phyloP scores from a whole-genome alignment of 257 asterid species.

The Rubia yunnanensis region DNA sequence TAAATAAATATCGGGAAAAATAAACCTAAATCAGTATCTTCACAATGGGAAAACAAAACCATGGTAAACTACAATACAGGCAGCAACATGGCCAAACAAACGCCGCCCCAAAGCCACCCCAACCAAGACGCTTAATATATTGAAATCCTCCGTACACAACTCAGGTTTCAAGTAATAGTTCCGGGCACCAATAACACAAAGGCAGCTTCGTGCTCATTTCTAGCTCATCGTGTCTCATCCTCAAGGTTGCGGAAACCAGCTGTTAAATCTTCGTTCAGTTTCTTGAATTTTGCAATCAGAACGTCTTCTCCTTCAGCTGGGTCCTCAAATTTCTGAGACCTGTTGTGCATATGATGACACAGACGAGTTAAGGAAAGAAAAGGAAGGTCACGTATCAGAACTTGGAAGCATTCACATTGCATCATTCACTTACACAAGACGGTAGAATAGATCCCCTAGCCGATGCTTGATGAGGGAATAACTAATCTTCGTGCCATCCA shows the following conservation, averaged over 20 bases:
- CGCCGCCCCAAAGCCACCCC: not conserved
- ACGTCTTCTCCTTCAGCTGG: constrained; percentile 96
- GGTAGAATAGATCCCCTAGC: constrained; percentile 85
- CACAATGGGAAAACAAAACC: not conserved
- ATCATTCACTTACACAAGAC: constrained; percentile 72
- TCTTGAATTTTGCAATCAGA: constrained; percentile 65
- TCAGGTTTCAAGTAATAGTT: not conserved
- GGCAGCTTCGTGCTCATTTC: not conserved
- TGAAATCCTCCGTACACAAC: not conserved
- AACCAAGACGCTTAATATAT: not conserved
- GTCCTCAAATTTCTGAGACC: constrained; percentile 97
- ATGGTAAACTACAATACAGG: not conserved
- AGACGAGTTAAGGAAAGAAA: not conserved
- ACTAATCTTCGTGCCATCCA: constrained; percentile 95
- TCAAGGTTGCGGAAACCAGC: constrained; percentile 99
- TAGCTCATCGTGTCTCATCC: constrained; percentile 76
- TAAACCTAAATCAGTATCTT: not conserved
- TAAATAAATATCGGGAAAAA: not conserved
- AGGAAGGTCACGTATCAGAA: not conserved
- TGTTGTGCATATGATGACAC: constrained; percentile 17
- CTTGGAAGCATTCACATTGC: not conserved
- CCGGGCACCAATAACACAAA: not conserved
- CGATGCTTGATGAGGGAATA: constrained; percentile 91
- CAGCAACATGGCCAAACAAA: not conserved
- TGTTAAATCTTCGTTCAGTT: constrained; percentile 76